Conservation (phyloP, 208 protist genomes). For the Borovskyia barvae region DNA sequence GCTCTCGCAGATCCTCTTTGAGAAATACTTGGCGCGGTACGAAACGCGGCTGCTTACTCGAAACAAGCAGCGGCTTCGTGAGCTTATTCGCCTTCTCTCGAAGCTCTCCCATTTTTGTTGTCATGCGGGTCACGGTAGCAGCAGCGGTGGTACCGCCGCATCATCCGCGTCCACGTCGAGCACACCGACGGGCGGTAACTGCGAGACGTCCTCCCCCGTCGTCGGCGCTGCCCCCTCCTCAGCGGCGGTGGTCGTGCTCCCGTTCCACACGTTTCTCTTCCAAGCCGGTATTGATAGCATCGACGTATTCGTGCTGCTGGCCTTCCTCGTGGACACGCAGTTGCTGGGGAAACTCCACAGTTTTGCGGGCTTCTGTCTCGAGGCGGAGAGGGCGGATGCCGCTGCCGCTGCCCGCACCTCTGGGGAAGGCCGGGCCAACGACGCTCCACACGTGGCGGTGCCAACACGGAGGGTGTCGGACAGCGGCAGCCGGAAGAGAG, state of each 20-base stretch:
- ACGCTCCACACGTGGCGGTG: background rate
- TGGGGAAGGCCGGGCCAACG: too few species aligned
- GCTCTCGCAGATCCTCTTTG: constrained; percentile 39
- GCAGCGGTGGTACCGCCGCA: constrained; percentile 1
- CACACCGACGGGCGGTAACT: too few species aligned
- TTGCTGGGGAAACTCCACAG: constrained; percentile 77
- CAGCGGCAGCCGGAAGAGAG: too few species aligned
- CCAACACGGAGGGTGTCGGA: background rate
- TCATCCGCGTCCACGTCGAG: too few species aligned
- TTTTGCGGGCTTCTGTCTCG: constrained; percentile 29
- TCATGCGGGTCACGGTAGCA: background rate
- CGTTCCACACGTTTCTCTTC: constrained; percentile 68
- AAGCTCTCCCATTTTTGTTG: constrained; percentile 17
- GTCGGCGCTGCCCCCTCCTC: background rate
- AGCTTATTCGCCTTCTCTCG: constrained; percentile 69
- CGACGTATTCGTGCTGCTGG: constrained; percentile 56
- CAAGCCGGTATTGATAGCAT: constrained; percentile 70
- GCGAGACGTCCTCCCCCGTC: too few species aligned
- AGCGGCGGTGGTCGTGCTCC: constrained; percentile 5
- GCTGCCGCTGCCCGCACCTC: too few species aligned
- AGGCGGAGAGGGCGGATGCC: too few species aligned
- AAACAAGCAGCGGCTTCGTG: constrained; percentile 88
- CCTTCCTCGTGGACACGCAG: constrained; percentile 57
- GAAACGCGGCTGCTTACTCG: constrained; percentile 71
- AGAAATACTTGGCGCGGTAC: constrained; percentile 74